Evolutionary conservation across 768 basidiomycete species (phyloP), one percentile per base, ranked within the genome.

Genomic region (Serendipita vermifera): DNA sequence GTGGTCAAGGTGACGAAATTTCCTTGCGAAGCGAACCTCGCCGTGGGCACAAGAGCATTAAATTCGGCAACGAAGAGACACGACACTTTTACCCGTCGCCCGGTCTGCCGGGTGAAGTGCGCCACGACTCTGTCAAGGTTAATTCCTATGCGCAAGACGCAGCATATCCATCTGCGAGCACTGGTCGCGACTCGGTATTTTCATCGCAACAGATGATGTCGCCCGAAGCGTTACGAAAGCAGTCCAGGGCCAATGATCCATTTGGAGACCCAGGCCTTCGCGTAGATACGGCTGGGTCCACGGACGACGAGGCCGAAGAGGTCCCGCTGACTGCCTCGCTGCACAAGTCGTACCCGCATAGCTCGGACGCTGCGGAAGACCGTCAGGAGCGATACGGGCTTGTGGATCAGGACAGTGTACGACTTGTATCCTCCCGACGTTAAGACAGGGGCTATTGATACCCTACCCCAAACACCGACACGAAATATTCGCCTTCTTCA

Each of bases 61-160:
- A 87, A 65, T 91, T 90, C 61, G 84, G 78, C 38, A 72, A 73
- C 29, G 73, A 83, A 63, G 85, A 88, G 57, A 63, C 87, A 11
- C 79, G 87, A 38, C 86, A 90, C 65, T 78, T 79, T 56, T 90
- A 90, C 64, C 77, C 75, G 13, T 72, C 76, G 3, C 75, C 80
- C 11, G 81, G 82, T 5, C 72, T 69, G 15, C 75, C 24, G 5
- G 69, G 70, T 22, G 67, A 72, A 24, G 62, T 69, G 41, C 72
- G 36, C 29, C n/a, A 15, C 9, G 55, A 29, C 29, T 29, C 55
- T 15, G 22, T 38, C 27, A 26, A 17, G 39, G 9, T 24, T 9
- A 33, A 32, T 38, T 17, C 35, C 17, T 43, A 43, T 15, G 33
- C 9, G 54, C 9, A 38, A 9, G 29, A 33, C 33, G 22, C 5